Percentiles rank a stretch among this genome's conserved stretches.
These are phyloP conservation scores for Hyphodiscus sp. DNA, from an alignment of 2,329 filamentous ascomycete genomes.

Conservation along the genomic window DNA sequence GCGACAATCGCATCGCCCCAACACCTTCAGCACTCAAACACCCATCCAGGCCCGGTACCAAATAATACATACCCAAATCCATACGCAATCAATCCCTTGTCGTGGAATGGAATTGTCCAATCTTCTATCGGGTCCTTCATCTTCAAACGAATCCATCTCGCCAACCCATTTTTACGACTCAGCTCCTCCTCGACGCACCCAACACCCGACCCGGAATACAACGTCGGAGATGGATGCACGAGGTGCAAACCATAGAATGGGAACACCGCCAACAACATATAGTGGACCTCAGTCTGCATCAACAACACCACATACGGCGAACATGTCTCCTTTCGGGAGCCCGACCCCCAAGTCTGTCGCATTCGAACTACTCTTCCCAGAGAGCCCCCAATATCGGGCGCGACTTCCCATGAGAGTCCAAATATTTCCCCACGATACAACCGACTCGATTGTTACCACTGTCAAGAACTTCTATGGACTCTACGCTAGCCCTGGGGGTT, in stretches of 20 bases:
- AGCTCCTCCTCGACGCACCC: slow-evolving; percentile 14
- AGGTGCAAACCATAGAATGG: slow-evolving; percentile 21
- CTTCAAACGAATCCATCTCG: slow-evolving; percentile 13
- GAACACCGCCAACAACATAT: slow-evolving; percentile 26
- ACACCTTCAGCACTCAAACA: background rate
- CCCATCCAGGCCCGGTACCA: slow-evolving; percentile 12
- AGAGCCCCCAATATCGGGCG: slow-evolving; percentile 62
- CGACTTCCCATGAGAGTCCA: slow-evolving; percentile 80
- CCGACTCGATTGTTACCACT: slow-evolving; percentile 94
- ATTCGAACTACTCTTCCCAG: slow-evolving; percentile 68
- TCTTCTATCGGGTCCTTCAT: slow-evolving; percentile 18
- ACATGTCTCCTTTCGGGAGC: slow-evolving; percentile 28
- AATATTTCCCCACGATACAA: slow-evolving; percentile 93
- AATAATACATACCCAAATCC: slow-evolving; percentile 10
- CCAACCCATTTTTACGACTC: slow-evolving; percentile 21
- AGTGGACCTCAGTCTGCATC: slow-evolving; percentile 19
- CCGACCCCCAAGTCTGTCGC: slow-evolving; percentile 64
- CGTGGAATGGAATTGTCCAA: slow-evolving; percentile 20
- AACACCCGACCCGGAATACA: slow-evolving; percentile 25
- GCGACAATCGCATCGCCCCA: slow-evolving; percentile 20
- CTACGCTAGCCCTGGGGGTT: slow-evolving; percentile 65
- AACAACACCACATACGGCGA: slow-evolving; percentile 21
- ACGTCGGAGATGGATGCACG: slow-evolving; percentile 23
- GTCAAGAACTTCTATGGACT: slow-evolving; percentile 99
- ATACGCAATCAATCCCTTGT: slow-evolving; percentile 1